A percentile compares a stretch with the other conserved stretches of the same genome.
Conservation (phyloP, 139 green algal species). For the Zygnema cylindricum region DNA sequence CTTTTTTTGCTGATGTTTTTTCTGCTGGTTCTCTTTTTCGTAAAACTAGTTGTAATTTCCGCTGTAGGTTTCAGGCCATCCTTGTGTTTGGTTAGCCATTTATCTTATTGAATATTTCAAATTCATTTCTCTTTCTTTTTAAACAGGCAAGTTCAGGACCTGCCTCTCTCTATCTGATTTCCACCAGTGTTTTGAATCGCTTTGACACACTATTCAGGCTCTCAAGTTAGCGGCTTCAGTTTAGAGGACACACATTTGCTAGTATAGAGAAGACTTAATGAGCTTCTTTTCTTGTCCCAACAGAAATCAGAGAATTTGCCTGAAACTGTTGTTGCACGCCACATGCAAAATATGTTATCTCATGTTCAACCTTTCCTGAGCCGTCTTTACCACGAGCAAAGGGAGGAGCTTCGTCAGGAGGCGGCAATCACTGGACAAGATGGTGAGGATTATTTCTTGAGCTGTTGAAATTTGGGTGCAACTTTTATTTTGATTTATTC, state of each 20-base stretch:
- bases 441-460: neutral
- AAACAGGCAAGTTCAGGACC: too few relatives aligned
- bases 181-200: too few relatives aligned
- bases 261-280: too few relatives aligned
- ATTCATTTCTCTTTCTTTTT: too few relatives aligned
- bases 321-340: neutral
- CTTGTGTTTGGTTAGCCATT: neutral
- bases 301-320: neutral
- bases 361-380: neutral
- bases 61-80: neutral
- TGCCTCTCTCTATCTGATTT: too few relatives aligned
- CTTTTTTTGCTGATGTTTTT: neutral
- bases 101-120: too few relatives aligned
- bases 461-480: too few relatives aligned
- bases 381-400: neutral
- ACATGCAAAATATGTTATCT: neutral
- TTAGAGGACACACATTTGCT: too few relatives aligned
- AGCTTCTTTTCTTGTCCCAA: neutral
- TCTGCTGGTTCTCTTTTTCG: neutral
- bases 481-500: too few relatives aligned
- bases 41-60: neutral
- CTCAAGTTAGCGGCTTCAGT: too few relatives aligned
- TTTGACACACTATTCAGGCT: too few relatives aligned
- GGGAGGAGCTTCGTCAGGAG: neutral
- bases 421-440: neutral